Conservation (phyloP, 2,329 filamentous ascomycete species). For the Clonostachys rosea region DNA sequence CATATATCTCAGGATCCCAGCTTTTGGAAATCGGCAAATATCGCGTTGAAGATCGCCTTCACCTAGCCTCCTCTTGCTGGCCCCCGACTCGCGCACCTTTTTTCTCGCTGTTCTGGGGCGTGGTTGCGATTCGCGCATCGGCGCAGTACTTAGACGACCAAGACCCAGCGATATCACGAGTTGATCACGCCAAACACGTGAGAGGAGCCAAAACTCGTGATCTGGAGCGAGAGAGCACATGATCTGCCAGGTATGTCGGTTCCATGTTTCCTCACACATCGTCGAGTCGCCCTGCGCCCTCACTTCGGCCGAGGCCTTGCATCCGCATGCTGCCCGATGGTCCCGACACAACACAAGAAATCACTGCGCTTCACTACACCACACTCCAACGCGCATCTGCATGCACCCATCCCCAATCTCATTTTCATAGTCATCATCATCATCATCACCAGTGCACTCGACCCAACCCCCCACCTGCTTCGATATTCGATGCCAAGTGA, state of each 20-base stretch:
- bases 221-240: constrained; percentile 32
- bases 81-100: not conserved
- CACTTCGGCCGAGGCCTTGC: too few relatives aligned
- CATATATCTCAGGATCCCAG: too few relatives aligned
- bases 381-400: not conserved
- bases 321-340: too few relatives aligned
- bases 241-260: constrained; percentile 36
- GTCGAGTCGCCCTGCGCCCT: too few relatives aligned
- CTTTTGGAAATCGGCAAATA: not conserved
- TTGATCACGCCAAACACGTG: constrained; percentile 38
- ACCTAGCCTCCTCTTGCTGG: not conserved
- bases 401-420: not conserved
- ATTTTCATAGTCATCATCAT: not conserved
- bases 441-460: not conserved
- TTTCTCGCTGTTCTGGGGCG: not conserved
- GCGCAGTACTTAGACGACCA: too few relatives aligned
- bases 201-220: constrained; percentile 35
- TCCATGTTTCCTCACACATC: too few relatives aligned
- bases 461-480: not conserved
- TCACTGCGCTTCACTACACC: too few relatives aligned
- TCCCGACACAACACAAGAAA: too few relatives aligned
- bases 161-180: constrained; percentile 40
- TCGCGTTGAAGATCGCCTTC: not conserved
- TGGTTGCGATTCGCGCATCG: too few relatives aligned
- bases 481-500: not conserved